phyloP scores from a whole-genome alignment of 352 stramenopile genomes.

The Pythium dissimile region DNA sequence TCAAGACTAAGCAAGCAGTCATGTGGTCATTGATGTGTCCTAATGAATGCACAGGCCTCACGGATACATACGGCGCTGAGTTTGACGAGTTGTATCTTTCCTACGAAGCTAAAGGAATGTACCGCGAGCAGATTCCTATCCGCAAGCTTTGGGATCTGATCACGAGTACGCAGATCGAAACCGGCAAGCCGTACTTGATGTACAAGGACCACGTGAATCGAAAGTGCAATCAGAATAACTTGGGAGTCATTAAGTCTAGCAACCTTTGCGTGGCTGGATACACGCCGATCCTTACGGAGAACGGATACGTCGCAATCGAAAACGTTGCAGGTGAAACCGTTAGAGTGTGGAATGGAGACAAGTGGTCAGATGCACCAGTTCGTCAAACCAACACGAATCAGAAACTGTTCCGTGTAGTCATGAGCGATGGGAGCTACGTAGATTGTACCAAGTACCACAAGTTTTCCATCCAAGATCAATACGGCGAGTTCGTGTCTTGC shows the following conservation, averaged over 20 bases:
- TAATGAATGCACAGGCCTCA: conserved; percentile 90
- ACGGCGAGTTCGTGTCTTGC: not conserved
- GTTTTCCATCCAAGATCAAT: not conserved
- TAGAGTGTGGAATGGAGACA: not conserved
- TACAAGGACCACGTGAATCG: conserved; percentile 95
- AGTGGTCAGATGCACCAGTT: not conserved
- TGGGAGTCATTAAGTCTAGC: conserved; percentile 93
- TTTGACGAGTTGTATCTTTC: conserved; percentile 89
- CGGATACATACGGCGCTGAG: conserved; percentile 80
- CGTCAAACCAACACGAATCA: not conserved
- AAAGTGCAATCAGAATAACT: conserved; percentile 96
- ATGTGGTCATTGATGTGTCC: conserved; percentile 93
- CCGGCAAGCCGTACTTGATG: conserved; percentile 94
- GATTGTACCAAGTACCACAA: not conserved
- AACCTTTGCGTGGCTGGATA: conserved; percentile 80
- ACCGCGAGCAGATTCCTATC: conserved; percentile 85
- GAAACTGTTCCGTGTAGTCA: not conserved
- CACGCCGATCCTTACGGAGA: not conserved
- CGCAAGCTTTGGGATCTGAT: conserved; percentile 94
- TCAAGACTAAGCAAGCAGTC: conserved; percentile 43
- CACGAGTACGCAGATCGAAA: conserved; percentile 94
- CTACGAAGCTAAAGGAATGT: conserved; percentile 88
- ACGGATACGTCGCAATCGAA: not conserved
- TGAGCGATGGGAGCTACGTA: not conserved
- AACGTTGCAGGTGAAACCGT: not conserved